Evolutionary conservation across 2,329 filamentous ascomycete genomes (phyloP).

Genomic region (Dothistroma pini): DNA sequence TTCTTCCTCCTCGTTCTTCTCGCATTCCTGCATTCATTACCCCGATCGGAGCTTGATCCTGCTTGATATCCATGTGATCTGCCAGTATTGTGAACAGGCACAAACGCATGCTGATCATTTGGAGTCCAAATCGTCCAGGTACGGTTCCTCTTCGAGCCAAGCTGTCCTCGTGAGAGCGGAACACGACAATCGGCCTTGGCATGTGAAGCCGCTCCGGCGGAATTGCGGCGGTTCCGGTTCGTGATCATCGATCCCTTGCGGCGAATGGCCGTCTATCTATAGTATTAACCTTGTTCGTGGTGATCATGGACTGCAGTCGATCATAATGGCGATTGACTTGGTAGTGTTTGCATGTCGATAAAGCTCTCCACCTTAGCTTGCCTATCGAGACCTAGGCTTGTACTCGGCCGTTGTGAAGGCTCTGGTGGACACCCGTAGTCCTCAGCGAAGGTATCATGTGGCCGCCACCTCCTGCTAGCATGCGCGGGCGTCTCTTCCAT

Average conservation of each 20-base stretch:
- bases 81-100: too few relatives aligned
- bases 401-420: not conserved
- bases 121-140: too few relatives aligned
- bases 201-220: too few relatives aligned
- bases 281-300: too few relatives aligned
- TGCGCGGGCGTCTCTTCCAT: conserved; percentile 49
- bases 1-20: not conserved
- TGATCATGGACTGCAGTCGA: not conserved
- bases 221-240: too few relatives aligned
- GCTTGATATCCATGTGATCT: not conserved
- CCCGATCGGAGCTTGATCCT: not conserved
- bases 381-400: not conserved
- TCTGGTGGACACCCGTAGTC: conserved; percentile 13
- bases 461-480: conserved; percentile 31
- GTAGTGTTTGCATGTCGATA: conserved; percentile 16
- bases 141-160: not conserved
- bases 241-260: too few relatives aligned
- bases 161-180: not conserved
- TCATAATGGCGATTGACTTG: not conserved
- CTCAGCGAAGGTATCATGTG: conserved; percentile 32
- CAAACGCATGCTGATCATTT: too few relatives aligned
- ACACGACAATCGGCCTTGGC: too few relatives aligned
- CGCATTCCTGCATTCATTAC: not conserved
- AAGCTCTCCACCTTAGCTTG: conserved; percentile 16
- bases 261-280: too few relatives aligned